These are phyloP conservation scores for Hyaloperonospora brassicae DNA, from an alignment of 352 stramenopile genomes.

Conservation along the genomic window DNA sequence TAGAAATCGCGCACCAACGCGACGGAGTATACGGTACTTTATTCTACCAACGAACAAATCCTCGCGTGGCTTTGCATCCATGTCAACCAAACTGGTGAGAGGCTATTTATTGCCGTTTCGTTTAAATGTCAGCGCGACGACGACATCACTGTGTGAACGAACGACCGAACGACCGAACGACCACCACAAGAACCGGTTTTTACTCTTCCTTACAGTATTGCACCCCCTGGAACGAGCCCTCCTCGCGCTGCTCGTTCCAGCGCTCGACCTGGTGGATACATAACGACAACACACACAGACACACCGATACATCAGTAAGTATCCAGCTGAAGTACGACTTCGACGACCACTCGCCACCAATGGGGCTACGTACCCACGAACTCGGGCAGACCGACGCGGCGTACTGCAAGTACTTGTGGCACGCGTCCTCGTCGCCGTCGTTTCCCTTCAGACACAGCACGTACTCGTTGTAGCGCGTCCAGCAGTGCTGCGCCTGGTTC, in stretches of 20 bases:
- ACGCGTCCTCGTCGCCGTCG: constrained; percentile 89
- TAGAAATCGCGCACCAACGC: too few species aligned
- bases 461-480: constrained; percentile 96
- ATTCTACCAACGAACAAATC: too few species aligned
- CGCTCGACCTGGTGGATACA: constrained; percentile 40
- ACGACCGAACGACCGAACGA: too few species aligned
- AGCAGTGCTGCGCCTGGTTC: constrained; percentile 86
- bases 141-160: too few species aligned
- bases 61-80: too few species aligned
- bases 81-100: too few species aligned
- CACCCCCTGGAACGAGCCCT: constrained; percentile 75
- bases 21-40: too few species aligned
- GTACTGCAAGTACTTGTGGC: constrained; percentile 73
- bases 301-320: background rate
- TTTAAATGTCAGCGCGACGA: too few species aligned
- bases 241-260: constrained; percentile 79
- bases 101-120: too few species aligned
- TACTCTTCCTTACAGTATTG: constrained; percentile 58
- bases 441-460: constrained; percentile 94
- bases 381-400: constrained; percentile 69
- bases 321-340: background rate
- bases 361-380: constrained; percentile 48
- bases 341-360: background rate
- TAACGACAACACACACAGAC: background rate
- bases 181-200: too few species aligned